A percentile compares a stretch with the other conserved stretches of the same genome.
Evolutionary conservation across 2,329 filamentous ascomycete species (phyloP).

Genomic region (Fusarium pseudograminearum): DNA sequence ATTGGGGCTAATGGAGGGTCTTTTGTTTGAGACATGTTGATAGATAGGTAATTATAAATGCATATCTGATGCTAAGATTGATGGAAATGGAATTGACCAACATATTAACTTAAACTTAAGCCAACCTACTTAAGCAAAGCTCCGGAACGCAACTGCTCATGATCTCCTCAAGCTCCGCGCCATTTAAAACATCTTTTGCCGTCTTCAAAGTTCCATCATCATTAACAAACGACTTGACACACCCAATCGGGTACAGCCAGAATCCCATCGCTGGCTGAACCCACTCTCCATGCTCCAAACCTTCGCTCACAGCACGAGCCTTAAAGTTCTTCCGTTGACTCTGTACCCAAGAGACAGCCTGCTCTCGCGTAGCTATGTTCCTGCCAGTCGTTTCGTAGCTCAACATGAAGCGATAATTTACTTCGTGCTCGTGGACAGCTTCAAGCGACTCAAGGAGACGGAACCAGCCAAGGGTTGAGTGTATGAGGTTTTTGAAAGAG

Average conservation of each 20-base stretch:
- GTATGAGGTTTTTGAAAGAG: neutral
- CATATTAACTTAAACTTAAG: neutral
- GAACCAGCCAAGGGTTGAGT: neutral
- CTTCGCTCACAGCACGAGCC: neutral
- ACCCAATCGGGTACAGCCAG: neutral
- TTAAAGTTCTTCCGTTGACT: neutral
- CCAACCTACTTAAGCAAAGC: neutral
- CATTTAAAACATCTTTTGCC: neutral
- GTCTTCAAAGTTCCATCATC: neutral
- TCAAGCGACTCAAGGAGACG: neutral
- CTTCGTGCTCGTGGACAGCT: neutral
- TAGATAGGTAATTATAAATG: fast-evolving
- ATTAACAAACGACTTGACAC: neutral
- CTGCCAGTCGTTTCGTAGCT: neutral
- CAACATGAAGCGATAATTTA: neutral
- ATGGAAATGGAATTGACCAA: neutral
- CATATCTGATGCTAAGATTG: neutral
- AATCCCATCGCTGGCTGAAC: neutral
- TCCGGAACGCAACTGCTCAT: neutral
- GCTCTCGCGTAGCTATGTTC: neutral
- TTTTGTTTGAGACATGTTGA: neutral
- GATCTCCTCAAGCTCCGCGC: neutral
- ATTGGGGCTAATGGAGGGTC: slow-evolving; percentile 21
- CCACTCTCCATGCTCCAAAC: neutral
- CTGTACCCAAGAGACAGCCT: neutral